Base-by-base conservation (phyloP, 495 filamentous ascomycete genomes). In the Xylaria telfairii region DNA sequence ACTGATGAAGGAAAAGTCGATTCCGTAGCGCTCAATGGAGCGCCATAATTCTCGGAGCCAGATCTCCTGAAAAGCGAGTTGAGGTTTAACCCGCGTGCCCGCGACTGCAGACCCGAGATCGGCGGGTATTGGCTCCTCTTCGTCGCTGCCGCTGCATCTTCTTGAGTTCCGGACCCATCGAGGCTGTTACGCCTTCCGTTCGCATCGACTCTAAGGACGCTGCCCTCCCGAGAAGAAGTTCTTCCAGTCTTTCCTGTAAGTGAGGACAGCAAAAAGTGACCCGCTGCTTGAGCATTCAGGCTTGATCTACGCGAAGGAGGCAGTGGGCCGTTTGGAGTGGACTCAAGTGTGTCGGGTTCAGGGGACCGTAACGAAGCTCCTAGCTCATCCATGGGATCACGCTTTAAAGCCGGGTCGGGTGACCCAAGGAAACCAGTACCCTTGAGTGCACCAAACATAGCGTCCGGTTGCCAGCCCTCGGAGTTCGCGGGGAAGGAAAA, bases 91-190 rank as follows among this genome's bases (percentile, higher is more conserved):
- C 78, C 77, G 32, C 81, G 79, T 0, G 79, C 74, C 15, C 77
- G 76, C 3, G 80, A 73, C 17, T 74, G 71, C 47, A 82, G 79
- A 44, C 79, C 79, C 34, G 83, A 78, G 17, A 80, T 81, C 0
- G 83, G 84, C 6, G 84, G 84, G 61, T 85, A 86, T n/a, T 83
- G 84, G 6, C 75, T 80, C 47, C 80, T 80, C 69, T 79, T 85
- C 65, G 72, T 69, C 54, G 74, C 37, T 17, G 66, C 21, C 47
- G 63, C 65, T 49, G 56, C 30, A 64, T 71, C 71, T 44, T 47
- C 17, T 1, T 44, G 70, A 39, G 17, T 37, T 28, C 68, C 69
- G 1, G 65, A 62, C 30, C 68, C 67, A 67, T 83, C 81, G 30
- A 80, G 73, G 70, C 83, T 85, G 60, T 81, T 79, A 57, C 81